Conservation (phyloP, 495 filamentous ascomycete species). For the Hypoxylon perforatum region DNA sequence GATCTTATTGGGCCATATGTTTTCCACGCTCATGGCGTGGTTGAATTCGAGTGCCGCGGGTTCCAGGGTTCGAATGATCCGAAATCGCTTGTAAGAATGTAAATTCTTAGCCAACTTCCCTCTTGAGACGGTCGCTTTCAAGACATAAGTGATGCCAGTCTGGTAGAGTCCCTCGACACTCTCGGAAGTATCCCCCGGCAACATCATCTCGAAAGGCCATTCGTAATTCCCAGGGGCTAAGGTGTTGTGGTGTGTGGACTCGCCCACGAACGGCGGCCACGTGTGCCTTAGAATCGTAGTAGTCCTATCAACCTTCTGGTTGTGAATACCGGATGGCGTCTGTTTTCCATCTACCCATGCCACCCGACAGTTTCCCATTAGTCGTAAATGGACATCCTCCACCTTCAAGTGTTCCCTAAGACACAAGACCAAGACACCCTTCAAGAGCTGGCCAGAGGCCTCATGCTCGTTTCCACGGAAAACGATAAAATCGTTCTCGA, state of each 20-base stretch:
- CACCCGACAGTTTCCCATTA: slow-evolving; percentile 76
- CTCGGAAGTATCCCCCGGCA: slow-evolving; percentile 82
- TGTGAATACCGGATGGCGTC: slow-evolving; percentile 61
- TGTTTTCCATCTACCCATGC: slow-evolving; percentile 66
- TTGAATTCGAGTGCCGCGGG: slow-evolving; percentile 82
- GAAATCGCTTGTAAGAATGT: slow-evolving; percentile 78
- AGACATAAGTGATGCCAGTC: slow-evolving; percentile 83
- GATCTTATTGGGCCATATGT: slow-evolving; percentile 94
- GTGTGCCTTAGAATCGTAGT: slow-evolving; percentile 55
- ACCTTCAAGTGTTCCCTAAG: slow-evolving; percentile 74
- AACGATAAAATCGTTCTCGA: slow-evolving; percentile 82
- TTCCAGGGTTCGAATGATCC: slow-evolving; percentile 88
- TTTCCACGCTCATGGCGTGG: slow-evolving; percentile 92
- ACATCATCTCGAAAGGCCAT: slow-evolving; percentile 83
- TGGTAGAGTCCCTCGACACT: slow-evolving; percentile 87
- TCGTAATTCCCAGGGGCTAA: slow-evolving; percentile 86
- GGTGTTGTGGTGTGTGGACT: slow-evolving; percentile 62
- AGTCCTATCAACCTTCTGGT: slow-evolving; percentile 58
- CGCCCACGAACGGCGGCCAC: slow-evolving; percentile 63
- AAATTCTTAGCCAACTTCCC: slow-evolving; percentile 84
- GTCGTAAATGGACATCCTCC: slow-evolving; percentile 75
- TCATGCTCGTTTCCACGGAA: slow-evolving; percentile 81
- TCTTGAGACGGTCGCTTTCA: slow-evolving; percentile 87
- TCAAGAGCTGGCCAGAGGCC: slow-evolving; percentile 77
- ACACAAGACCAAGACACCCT: slow-evolving; percentile 80